Evolutionary conservation across 805 yeast genomes (phyloP).

Genomic region (Pichia californica): DNA sequence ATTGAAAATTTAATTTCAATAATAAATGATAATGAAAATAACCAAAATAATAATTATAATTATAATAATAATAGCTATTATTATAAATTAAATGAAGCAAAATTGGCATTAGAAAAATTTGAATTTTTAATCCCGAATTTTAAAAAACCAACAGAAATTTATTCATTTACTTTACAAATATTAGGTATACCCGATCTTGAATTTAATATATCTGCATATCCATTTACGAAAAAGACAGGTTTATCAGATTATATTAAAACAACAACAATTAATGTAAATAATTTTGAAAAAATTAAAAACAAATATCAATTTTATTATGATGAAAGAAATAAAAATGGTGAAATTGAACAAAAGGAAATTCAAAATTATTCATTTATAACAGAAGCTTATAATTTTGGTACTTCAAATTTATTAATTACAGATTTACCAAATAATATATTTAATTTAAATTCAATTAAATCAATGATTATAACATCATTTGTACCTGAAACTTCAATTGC

Average conservation of each 20-base stretch:
- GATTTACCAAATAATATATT: slow-evolving; percentile 37
- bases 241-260: slow-evolving; percentile 7
- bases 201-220: slow-evolving; percentile 9
- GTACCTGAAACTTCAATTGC: slow-evolving; percentile 42
- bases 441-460: slow-evolving; percentile 33
- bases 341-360: slow-evolving; percentile 29
- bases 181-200: slow-evolving; percentile 4
- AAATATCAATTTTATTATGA: slow-evolving; percentile 4
- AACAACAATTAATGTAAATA: slow-evolving; percentile 1
- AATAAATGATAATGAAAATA: slow-evolving; percentile 1
- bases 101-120: slow-evolving; percentile 2
- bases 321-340: slow-evolving; percentile 14
- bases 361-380: slow-evolving; percentile 14
- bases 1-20: neutral
- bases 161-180: slow-evolving; percentile 1
- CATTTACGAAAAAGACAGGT: slow-evolving; percentile 9
- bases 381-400: slow-evolving; percentile 63
- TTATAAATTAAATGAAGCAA: neutral
- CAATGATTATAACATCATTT: slow-evolving; percentile 63
- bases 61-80: slow-evolving; percentile 2
- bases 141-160: slow-evolving; percentile 13
- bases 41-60: neutral
- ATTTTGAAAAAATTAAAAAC: neutral
- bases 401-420: slow-evolving; percentile 48
- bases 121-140: slow-evolving; percentile 4